Conservation (phyloP, 257 asterid genomes). For the Sherardia arvensis region DNA sequence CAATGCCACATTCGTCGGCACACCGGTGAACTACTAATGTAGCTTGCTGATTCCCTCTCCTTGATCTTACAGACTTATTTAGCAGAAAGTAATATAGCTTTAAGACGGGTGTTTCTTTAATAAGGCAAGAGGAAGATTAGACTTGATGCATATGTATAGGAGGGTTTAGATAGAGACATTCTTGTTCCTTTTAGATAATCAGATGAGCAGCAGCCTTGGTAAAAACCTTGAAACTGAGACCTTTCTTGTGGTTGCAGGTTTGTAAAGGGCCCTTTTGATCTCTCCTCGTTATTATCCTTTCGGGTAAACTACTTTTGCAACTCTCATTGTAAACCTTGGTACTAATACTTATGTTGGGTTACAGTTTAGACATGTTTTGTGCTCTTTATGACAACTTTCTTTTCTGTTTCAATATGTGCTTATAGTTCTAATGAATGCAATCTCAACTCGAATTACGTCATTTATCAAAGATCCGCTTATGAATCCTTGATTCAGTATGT, state of each 20-base stretch:
- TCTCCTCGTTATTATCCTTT: slow-evolving; percentile 15
- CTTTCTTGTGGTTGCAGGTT: slow-evolving; percentile 15
- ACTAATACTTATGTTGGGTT: neutral
- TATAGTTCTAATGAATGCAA: neutral
- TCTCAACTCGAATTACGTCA: no score
- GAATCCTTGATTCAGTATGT: no score
- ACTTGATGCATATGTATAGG: slow-evolving; percentile 19
- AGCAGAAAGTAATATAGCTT: slow-evolving; percentile 7
- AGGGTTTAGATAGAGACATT: slow-evolving; percentile 16
- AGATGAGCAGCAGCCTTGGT: neutral
- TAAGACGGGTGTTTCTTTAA: slow-evolving; percentile 8
- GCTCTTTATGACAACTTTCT: neutral
- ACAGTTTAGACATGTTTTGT: neutral
- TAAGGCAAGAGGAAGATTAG: slow-evolving; percentile 17
- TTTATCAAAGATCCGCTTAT: no score
- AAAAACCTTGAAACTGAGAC: neutral
- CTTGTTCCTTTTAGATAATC: slow-evolving; percentile 7
- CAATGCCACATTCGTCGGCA: slow-evolving; percentile 37
- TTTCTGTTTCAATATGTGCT: neutral
- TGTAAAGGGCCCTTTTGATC: slow-evolving; percentile 14
- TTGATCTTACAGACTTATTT: slow-evolving; percentile 1
- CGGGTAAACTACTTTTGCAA: neutral
- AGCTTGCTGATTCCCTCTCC: neutral
- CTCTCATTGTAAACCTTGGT: neutral
- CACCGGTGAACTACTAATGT: slow-evolving; percentile 24